Evolutionary conservation across 768 basidiomycete species (phyloP), one percentile per base, ranked within the genome.

Genomic region (Termitomyces sp.): DNA sequence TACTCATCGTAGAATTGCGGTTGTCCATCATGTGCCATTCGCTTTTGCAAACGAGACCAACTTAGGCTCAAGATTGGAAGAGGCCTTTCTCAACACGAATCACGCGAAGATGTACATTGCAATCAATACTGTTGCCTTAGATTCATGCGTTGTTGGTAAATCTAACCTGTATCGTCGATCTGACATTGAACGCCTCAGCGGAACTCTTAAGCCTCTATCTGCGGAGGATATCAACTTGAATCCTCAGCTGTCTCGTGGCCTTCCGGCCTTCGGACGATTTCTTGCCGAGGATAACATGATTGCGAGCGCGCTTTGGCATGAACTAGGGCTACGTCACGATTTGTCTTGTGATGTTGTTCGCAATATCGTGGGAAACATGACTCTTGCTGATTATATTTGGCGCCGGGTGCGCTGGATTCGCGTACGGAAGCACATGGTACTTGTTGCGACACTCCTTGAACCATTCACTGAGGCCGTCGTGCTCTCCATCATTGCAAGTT

Each of bases 211-310:
- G 60, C 84, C 85, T 59, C 32, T 70, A 51, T 41, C 64, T 24
- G 60, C 72, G 51, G 52, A 59, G 31, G 39, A 29, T 26, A 58
- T 13, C 41, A 47, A 24, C 27, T 12, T 32, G 56, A 67, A 50
- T 66, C 74, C 67, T 54, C 55, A 62, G 32, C 57, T 61, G 58
- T 68, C 67, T 66, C 67, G 71, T 44, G 94, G 94, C 1, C 77
- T 99, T 24, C 78, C 83, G 8, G 87, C 84, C 0, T 98, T 98
- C 61, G 88, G 87, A 0, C 84, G 87, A 13, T 98, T 88, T 72
- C 80, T 98, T 43, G 96, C 97, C 0, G 97, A 99, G 72, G 97
- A 99, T 74, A 98, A 98, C 73, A 96, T 92, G 92, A 96, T 99
- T 57, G 97, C 87, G 18, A 78, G 84, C 47, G 84, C 92, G 1